phyloP scores from a whole-genome alignment of 1,139 yeast species.

The Kodamaea alishanica region DNA sequence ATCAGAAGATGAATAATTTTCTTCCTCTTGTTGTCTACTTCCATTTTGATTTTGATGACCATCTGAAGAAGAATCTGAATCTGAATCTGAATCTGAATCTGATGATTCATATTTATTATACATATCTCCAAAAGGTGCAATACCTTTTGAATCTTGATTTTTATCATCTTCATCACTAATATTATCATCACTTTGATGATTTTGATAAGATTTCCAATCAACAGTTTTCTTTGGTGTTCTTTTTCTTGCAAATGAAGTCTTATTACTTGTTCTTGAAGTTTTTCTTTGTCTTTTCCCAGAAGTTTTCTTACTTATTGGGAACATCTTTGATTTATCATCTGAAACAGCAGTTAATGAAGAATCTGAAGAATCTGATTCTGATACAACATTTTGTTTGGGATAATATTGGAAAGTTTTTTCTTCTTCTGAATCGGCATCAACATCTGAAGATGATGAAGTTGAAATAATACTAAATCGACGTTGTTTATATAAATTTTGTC shows the following conservation, averaged over 20 bases:
- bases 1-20: slow-evolving; percentile 44
- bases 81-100: slow-evolving; percentile 14
- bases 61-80: slow-evolving; percentile 14
- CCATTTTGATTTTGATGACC: slow-evolving; percentile 11
- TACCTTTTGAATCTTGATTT: slow-evolving; percentile 13
- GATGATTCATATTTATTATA: slow-evolving; percentile 15
- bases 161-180: slow-evolving; percentile 22
- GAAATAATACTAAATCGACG: slow-evolving; percentile 45
- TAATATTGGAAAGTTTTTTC: slow-evolving; percentile 12
- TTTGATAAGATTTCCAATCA: slow-evolving; percentile 13
- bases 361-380: slow-evolving; percentile 18
- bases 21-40: slow-evolving; percentile 17
- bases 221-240: slow-evolving; percentile 27
- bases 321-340: slow-evolving; percentile 22
- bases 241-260: slow-evolving; percentile 17
- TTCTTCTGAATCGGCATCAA: slow-evolving; percentile 17
- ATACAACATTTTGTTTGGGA: slow-evolving; percentile 2
- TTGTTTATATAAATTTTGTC: slow-evolving; percentile 11
- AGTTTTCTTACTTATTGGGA: slow-evolving; percentile 4
- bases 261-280: slow-evolving; percentile 6
- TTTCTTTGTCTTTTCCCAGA: slow-evolving; percentile 10
- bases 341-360: slow-evolving; percentile 44
- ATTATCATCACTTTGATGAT: slow-evolving; percentile 8
- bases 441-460: slow-evolving; percentile 20
- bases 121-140: slow-evolving; percentile 3